Base-by-base conservation (phyloP, 2,329 filamentous ascomycete species). In the Cordyceps javanica region DNA sequence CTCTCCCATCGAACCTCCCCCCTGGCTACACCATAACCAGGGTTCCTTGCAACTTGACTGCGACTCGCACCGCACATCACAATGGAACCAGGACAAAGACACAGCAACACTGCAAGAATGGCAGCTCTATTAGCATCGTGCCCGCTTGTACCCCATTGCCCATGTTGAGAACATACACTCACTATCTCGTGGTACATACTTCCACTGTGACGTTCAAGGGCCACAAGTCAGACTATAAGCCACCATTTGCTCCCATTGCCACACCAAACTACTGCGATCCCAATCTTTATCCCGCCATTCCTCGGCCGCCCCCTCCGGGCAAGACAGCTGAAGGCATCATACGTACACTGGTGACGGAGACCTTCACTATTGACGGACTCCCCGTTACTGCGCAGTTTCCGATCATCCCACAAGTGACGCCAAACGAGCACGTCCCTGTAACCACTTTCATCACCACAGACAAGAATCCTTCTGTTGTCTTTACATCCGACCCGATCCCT, bases 391-490 rank as follows among this genome's bases (percentile, higher is more conserved):
- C 49, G 5, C 39, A 41, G 28, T 38, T 57, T 34, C 45, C 55
- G 2, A 3, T 49, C 11, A 30, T 13, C 28, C 8, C 10, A 11
- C 3, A 23, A 11, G n/a, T n/a, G n/a, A 50, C 57, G 39, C 26
- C 25, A 42, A n/a, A 49, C 19, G 44, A 14, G 14, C 55, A 28
- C 11, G 14, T 50, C 26, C 55, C 63, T 26, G 75, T 74, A 6
- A 62, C 78, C 48, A 78, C 74, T 3, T 75, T 80, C 48, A 65
- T 78, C 52, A 81, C 78, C 2, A 81, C 79, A 3, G 79, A 81
- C 64, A 82, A 81, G 64, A 82, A 82, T 57, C 80, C 80, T 0
- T 73, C 76, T 9, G 77, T 82, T 16, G 72, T 81, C 3, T 70
- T 72, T 59, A 64, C 75, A 1, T 69, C 73, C 2, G 67, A 73